A percentile compares a stretch with the other conserved stretches of the same genome.
phyloP scores from a whole-genome alignment of 2,329 filamentous ascomycete genomes.

The Pseudocercospora musae region DNA sequence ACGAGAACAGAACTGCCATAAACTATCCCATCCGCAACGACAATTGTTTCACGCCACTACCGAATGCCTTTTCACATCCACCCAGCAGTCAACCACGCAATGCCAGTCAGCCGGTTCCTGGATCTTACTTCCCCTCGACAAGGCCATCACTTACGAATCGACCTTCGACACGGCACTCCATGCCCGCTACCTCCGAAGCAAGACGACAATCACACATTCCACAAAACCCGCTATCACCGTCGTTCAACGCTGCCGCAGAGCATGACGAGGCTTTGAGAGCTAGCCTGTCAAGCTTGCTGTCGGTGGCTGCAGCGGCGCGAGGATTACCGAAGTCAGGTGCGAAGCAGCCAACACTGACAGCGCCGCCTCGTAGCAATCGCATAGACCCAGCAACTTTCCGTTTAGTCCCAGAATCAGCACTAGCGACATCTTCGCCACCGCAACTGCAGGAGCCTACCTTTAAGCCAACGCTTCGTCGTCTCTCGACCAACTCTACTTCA shows the following conservation, averaged over 20 bases:
- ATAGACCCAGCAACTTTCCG: conserved; percentile 54
- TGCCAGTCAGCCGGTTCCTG: conserved; percentile 47
- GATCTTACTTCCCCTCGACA: conserved; percentile 43
- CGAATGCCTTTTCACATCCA: conserved; percentile 88
- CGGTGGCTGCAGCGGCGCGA: conserved; percentile 87
- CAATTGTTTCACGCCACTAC: conserved; percentile 72
- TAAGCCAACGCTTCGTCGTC: conserved; percentile 37
- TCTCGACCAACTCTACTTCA: conserved; percentile 29
- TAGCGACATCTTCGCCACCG: conserved; percentile 34
- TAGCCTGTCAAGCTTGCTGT: conserved; percentile 89
- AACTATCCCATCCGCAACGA: conserved; percentile 57
- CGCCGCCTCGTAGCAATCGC: conserved; percentile 30
- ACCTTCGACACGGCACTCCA: conserved; percentile 31
- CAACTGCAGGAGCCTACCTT: conserved; percentile 33
- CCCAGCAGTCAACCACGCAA: conserved; percentile 55
- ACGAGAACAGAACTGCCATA: conserved; percentile 78
- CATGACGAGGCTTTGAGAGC: conserved; percentile 91
- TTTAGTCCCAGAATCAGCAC: conserved; percentile 58
- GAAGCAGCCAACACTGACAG: conserved; percentile 31
- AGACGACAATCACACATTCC: conserved; percentile 50
- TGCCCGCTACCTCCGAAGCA: conserved; percentile 35
- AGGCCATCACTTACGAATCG: conserved; percentile 31
- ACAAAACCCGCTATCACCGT: conserved; percentile 68
- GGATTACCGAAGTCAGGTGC: conserved; percentile 64
- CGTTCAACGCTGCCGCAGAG: conserved; percentile 66